A percentile compares a stretch with the other conserved stretches of the same genome.
These are phyloP conservation scores for Cylindrotheca closterium DNA, from an alignment of 108 stramenopile species.

Conservation along the genomic window DNA sequence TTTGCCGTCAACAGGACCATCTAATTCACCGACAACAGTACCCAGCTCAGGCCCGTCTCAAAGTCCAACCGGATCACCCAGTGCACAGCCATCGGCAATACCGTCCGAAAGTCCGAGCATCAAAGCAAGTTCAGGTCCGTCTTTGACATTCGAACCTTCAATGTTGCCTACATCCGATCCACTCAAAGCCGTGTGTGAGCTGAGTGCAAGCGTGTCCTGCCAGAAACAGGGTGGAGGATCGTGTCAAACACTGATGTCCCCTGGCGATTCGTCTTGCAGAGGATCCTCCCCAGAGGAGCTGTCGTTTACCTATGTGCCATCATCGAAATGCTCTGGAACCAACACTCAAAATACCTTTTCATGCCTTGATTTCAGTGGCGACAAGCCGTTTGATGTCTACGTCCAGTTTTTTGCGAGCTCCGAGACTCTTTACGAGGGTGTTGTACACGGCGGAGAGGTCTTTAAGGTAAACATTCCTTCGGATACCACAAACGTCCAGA, in stretches of 20 bases:
- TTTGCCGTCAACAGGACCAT: too few relatives aligned
- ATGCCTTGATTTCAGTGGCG: constrained; percentile 11
- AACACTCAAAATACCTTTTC: constrained; percentile 4
- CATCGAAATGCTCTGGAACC: constrained; percentile 17
- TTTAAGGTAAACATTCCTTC: constrained; percentile 11
- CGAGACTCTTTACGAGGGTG: constrained; percentile 7
- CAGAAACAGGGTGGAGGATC: constrained; percentile 5
- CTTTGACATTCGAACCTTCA: too few relatives aligned
- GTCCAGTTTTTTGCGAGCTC: not conserved
- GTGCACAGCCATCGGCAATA: too few relatives aligned
- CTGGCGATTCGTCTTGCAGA: constrained; percentile 7
- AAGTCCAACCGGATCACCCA: too few relatives aligned
- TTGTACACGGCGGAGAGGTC: constrained; percentile 18
- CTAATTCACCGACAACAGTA: too few relatives aligned
- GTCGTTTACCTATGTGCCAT: constrained; percentile 19
- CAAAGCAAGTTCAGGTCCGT: too few relatives aligned
- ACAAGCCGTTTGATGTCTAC: constrained; percentile 12
- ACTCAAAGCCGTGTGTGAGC: too few relatives aligned
- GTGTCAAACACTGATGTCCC: constrained; percentile 11
- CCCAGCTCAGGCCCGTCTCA: too few relatives aligned
- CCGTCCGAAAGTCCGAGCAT: too few relatives aligned
- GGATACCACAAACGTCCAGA: not conserved
- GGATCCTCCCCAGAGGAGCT: constrained; percentile 14
- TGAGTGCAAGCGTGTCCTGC: too few relatives aligned
- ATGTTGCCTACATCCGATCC: too few relatives aligned